Evolutionary conservation across 1,284 basidiomycete species (phyloP).

Genomic region (Malassezia furfur): DNA sequence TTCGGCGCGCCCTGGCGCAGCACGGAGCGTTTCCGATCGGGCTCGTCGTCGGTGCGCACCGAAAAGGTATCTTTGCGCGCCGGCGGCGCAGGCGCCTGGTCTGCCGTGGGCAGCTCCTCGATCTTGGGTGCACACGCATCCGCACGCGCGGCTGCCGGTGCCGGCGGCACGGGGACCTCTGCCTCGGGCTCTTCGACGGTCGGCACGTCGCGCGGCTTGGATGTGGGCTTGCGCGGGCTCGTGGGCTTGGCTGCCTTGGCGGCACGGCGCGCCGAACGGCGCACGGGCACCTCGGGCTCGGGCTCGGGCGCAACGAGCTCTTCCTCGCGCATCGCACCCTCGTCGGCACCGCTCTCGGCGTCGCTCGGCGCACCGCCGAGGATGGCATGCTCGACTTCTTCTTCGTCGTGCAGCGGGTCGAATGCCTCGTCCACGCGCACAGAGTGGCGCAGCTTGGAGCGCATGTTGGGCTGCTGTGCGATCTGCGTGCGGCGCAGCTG

Average conservation of each 20-base stretch:
- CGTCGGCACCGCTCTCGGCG: neutral
- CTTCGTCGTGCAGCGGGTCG: constrained; percentile 1
- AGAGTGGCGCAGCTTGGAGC: constrained; percentile 17
- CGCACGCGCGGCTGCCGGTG: neutral
- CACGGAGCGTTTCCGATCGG: constrained; percentile 27
- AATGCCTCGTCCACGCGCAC: neutral
- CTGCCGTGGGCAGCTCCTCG: constrained; percentile 4
- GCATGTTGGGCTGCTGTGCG: constrained; percentile 4
- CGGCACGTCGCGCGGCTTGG: neutral
- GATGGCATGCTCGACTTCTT: neutral
- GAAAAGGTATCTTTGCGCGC: constrained; percentile 29
- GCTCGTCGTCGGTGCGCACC: constrained; percentile 22
- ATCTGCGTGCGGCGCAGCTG: constrained; percentile 9
- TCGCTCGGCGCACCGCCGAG: neutral
- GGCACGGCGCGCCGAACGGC: neutral
- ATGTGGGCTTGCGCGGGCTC: neutral
- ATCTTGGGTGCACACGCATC: constrained; percentile 2
- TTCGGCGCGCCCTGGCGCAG: constrained; percentile 40
- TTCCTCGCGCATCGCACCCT: neutral
- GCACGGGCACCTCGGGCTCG: constrained; percentile 2
- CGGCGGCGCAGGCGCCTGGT: too few relatives aligned
- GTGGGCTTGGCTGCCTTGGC: neutral
- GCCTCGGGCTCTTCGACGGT: neutral
- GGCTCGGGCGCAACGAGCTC: neutral
- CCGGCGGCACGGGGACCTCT: neutral